These are phyloP conservation scores for Rubia tinctorum DNA, from an alignment of 305 asterid species.

Conservation along the genomic window DNA sequence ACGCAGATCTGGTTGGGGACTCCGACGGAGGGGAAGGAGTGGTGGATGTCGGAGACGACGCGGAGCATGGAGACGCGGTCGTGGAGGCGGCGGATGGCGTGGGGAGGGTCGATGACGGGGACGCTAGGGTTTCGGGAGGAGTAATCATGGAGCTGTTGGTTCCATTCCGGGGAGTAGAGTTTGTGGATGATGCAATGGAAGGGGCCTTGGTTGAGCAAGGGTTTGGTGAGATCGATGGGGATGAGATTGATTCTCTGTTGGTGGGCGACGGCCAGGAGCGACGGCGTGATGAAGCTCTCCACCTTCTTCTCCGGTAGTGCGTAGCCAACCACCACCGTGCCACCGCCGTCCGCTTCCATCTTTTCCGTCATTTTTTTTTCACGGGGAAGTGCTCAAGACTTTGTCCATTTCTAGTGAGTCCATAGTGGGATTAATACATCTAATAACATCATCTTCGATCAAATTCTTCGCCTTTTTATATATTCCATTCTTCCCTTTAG, in stretches of 20 bases:
- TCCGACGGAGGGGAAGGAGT: constrained; percentile 10
- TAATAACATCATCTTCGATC: too few relatives aligned
- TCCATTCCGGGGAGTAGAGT: constrained; percentile 48
- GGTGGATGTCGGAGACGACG: constrained; percentile 35
- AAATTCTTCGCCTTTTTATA: too few relatives aligned
- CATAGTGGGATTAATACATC: too few relatives aligned
- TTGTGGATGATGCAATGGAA: constrained; percentile 79
- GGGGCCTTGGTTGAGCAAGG: constrained; percentile 63
- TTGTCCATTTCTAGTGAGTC: too few relatives aligned
- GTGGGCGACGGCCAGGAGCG: constrained; percentile 50
- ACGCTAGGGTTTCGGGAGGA: constrained; percentile 34
- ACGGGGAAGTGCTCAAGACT: background rate
- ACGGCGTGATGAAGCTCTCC: constrained; percentile 53
- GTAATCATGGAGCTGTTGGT: constrained; percentile 38
- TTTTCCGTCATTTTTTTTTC: background rate
- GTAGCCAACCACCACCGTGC: constrained; percentile 41
- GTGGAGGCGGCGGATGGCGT: constrained; percentile 57
- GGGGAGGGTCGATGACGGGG: constrained; percentile 54
- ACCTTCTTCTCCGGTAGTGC: constrained; percentile 72
- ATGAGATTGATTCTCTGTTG: constrained; percentile 59
- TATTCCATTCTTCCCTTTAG: too few relatives aligned
- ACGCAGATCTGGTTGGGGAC: constrained; percentile 29
- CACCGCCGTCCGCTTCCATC: background rate
- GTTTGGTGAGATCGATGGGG: constrained; percentile 40
- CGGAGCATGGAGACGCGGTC: constrained; percentile 73